Percentiles rank a stretch among this genome's conserved stretches.
These are phyloP conservation scores for Aspergillus udagawae DNA, from an alignment of 2,329 filamentous ascomycete species.

Conservation along the genomic window DNA sequence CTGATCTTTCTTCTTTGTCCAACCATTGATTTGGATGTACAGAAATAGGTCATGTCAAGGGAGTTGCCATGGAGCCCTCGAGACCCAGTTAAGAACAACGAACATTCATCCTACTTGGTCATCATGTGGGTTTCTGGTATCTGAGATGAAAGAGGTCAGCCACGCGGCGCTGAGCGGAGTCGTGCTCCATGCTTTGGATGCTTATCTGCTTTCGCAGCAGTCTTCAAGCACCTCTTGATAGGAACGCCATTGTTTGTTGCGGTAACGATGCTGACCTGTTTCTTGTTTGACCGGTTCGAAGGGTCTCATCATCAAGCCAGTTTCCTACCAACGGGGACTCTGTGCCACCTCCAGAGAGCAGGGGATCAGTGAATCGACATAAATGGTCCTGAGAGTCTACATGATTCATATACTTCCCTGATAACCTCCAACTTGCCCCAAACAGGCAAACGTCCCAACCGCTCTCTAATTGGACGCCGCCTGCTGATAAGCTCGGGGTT, in stretches of 20 bases:
- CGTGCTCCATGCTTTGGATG: background rate
- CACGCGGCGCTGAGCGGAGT: background rate
- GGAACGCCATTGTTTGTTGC: background rate
- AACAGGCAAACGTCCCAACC: slow-evolving; percentile 5
- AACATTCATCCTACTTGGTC: background rate
- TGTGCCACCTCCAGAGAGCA: background rate
- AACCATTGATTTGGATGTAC: background rate
- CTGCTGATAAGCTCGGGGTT: background rate
- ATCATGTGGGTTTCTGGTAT: background rate
- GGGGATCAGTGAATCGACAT: background rate
- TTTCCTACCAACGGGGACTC: background rate
- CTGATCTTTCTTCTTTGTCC: slow-evolving; percentile 7
- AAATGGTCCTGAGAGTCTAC: background rate
- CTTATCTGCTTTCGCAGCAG: background rate
- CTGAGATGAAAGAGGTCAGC: background rate
- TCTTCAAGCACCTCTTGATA: background rate
- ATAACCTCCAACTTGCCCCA: slow-evolving; percentile 4
- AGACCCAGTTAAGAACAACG: background rate
- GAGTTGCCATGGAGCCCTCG: background rate
- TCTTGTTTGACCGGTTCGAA: background rate
- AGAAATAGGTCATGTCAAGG: background rate
- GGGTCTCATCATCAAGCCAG: background rate
- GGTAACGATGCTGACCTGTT: background rate
- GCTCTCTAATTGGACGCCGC: background rate
- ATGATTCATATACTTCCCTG: background rate